A percentile compares a stretch with the other conserved stretches of the same genome.
These are phyloP conservation scores for Chrysoporthe puriensis DNA, from an alignment of 2,329 filamentous ascomycete species.

Conservation along the genomic window DNA sequence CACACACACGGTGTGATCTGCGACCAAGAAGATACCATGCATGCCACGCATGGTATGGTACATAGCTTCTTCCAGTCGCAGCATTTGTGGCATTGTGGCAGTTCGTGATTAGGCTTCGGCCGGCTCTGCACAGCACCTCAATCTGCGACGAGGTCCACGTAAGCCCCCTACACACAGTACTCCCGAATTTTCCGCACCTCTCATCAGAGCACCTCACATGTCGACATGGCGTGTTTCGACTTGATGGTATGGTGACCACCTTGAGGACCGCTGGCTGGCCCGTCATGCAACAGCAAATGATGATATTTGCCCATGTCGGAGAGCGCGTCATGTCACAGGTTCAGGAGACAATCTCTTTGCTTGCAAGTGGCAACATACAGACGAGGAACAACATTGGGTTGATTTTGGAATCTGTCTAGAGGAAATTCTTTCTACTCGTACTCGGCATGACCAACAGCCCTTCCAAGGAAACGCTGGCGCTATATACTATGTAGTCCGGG, in stretches of 20 bases:
- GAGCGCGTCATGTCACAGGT: not conserved
- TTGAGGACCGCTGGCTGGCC: not conserved
- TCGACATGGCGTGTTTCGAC: slow-evolving; percentile 3
- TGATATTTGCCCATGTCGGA: not conserved
- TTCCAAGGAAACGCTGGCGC: too few species aligned
- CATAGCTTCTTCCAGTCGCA: too few species aligned
- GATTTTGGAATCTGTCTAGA: not conserved
- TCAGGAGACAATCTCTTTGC: not conserved
- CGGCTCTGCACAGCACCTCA: not conserved
- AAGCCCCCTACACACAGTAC: slow-evolving; percentile 11
- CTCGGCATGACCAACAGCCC: too few species aligned
- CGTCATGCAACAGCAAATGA: not conserved
- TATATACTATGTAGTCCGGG: too few species aligned
- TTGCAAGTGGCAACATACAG: too few species aligned
- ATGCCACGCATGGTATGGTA: too few species aligned
- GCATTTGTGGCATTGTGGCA: not conserved
- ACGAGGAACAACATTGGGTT: not conserved
- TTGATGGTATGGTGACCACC: not conserved
- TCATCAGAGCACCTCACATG: slow-evolving; percentile 12
- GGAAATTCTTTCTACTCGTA: too few species aligned
- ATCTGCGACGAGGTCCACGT: slow-evolving; percentile 11
- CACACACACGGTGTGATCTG: too few species aligned
- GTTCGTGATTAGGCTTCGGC: not conserved
- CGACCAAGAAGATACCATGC: too few species aligned
- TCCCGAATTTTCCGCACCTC: slow-evolving; percentile 16